Evolutionary conservation across 2,329 filamentous ascomycete genomes (phyloP).

Genomic region (Aspergillus udagawae): DNA sequence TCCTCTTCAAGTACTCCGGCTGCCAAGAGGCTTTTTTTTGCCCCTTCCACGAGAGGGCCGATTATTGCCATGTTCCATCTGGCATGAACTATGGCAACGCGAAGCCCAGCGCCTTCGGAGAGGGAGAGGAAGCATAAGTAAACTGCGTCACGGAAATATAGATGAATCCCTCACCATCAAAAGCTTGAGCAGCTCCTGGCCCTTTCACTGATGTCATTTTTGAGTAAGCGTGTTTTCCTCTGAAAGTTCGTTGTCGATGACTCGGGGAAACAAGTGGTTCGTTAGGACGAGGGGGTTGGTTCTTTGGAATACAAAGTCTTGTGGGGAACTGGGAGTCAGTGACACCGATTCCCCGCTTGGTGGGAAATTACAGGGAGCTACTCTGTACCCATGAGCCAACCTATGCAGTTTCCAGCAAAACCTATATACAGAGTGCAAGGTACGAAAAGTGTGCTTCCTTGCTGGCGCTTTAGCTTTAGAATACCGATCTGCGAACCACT

Average conservation of each 20-base stretch:
- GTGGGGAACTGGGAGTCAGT: not conserved
- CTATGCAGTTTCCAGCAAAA: not conserved
- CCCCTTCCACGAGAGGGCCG: slow-evolving; percentile 74
- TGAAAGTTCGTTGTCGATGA: not conserved
- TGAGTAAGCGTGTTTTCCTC: not conserved
- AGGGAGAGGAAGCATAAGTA: slow-evolving; percentile 8
- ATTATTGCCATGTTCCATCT: slow-evolving; percentile 93
- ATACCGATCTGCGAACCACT: not conserved
- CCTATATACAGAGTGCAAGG: not conserved
- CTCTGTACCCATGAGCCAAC: not conserved
- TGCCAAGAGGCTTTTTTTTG: slow-evolving; percentile 70
- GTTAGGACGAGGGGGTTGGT: not conserved
- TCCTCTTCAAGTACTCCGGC: slow-evolving; percentile 83
- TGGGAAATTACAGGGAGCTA: not conserved
- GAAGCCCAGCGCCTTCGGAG: slow-evolving; percentile 61
- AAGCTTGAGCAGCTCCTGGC: slow-evolving; percentile 54
- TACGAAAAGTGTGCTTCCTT: not conserved
- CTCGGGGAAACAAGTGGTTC: not conserved
- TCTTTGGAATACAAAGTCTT: not conserved
- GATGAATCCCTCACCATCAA: slow-evolving; percentile 49
- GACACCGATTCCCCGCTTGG: not conserved
- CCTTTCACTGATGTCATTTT: slow-evolving; percentile 58
- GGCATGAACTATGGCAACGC: slow-evolving; percentile 92
- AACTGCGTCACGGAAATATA: slow-evolving; percentile 3
- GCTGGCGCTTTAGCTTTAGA: not conserved